These are phyloP conservation scores for Raffaelea arxii DNA, from an alignment of 2,329 filamentous ascomycete species.

Conservation along the genomic window DNA sequence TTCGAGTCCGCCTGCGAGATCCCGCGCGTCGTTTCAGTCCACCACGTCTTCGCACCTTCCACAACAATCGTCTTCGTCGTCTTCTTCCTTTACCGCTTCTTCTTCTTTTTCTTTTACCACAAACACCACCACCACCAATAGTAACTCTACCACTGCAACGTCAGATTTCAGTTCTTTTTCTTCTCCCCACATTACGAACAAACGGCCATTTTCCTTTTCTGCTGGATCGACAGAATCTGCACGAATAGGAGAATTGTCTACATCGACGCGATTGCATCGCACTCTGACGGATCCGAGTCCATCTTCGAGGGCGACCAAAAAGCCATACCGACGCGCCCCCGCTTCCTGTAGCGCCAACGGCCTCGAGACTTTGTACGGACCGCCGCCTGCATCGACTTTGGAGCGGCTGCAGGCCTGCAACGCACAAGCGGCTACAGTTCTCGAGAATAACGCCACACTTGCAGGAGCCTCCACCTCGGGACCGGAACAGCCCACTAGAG, in stretches of 20 bases:
- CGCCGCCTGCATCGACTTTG: conserved; percentile 21
- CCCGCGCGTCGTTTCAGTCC: background rate
- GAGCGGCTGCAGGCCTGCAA: conserved; percentile 22
- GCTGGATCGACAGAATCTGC: background rate
- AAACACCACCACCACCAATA: background rate
- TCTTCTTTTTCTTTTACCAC: conserved; percentile 2
- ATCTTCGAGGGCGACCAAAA: conserved; percentile 12
- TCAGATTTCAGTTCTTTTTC: background rate
- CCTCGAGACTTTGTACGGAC: conserved; percentile 19
- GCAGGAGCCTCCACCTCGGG: conserved; percentile 12
- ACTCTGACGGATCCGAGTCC: conserved; percentile 19
- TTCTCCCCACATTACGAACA: no score
- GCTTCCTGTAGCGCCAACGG: conserved; percentile 27
- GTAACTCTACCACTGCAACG: background rate
- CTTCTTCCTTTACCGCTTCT: conserved; percentile 6
- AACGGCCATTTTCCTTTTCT: no score
- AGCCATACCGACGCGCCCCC: conserved; percentile 29
- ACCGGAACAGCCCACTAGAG: conserved; percentile 19
- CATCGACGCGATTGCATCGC: conserved; percentile 10
- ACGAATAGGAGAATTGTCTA: no score
- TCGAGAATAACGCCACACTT: no score
- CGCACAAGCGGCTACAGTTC: conserved; percentile 13
- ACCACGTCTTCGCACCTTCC: conserved; percentile 1
- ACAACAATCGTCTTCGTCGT: conserved; percentile 5
- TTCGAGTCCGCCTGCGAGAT: background rate